Base-by-base conservation (phyloP, 805 yeast species). In the Starmerella vaccinii region DNA sequence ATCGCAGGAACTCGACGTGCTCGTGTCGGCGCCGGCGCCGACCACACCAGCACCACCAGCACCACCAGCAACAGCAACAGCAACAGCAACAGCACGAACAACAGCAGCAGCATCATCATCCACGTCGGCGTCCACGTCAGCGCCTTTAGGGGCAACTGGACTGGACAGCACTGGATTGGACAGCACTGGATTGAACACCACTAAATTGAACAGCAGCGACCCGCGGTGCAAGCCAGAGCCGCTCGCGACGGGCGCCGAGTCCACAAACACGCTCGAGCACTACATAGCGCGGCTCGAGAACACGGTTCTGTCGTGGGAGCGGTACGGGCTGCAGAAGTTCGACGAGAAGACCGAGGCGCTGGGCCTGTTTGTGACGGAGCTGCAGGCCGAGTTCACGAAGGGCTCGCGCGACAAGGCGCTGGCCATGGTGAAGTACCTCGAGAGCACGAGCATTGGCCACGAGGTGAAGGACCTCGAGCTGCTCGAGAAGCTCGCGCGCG, bases 331-430 rank as follows among this genome's bases (percentile, higher is more conserved):
- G 24, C 46, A 51, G 34, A 10, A 43, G 45, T 34, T 66, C 13
- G 71, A 69, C 53, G 63, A 61, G 30, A 53, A 55, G 42, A 59
- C 65, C 32, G 57, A 53, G 34, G 51, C 51, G 21, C 62, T 68
- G 6, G 58, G 59, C 43, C 55, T 59, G 16, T 58, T 61, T 16
- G 57, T 65, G 19, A 49, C 50, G 7, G 59, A 56, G n/a, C 59
- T 69, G 22, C 58, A 63, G 29, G 58, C 63, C 16, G 64, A 59
- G 49, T 60, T 65, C 13, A 52, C 65, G 24, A 62, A 60, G 23
- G 66, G 59, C 27, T 64, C 70, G 27, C 53, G 62, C 55, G 57
- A 61, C 6, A 60, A 60, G 27, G 68, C 67, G 33, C 70, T 63
- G 55, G 59, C 59, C 22, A 51, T 69, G 26, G 57, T 67, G 27